Evolutionary conservation across 2,329 filamentous ascomycete genomes (phyloP), one percentile per base, ranked within the genome.

Genomic region (Fusarium sp.): DNA sequence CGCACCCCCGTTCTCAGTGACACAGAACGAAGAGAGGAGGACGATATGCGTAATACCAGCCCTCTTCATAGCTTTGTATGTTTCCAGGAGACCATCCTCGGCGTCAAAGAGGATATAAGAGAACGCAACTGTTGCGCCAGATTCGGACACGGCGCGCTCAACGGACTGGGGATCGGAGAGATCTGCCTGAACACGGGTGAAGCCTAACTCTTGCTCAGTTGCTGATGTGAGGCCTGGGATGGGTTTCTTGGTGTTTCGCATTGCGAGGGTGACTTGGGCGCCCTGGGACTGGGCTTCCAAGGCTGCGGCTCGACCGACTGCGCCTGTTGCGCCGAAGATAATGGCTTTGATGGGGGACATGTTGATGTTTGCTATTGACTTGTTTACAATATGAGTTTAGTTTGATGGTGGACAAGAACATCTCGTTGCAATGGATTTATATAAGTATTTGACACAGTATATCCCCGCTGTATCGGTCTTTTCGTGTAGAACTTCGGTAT

Each of bases 241-340:
- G 0, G 41, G 15, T 3, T 67, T 67, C 4, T 43, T 26, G 22
- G n/a, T 22, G 2, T 67, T 49, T 14, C 63, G 62, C 50, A 67
- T 57, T 10, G 63, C 63, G 14, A 67, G 62, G 1, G 49, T 55
- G 2, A 67, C 63, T 35, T 41, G 10, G 0, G 50, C 56, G 5
- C 62, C 56, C 5, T 51, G 43, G 1, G 40, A 28, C n/a, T 67
- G 63, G 17, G 56, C 62, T 15, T 67, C 56, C 3, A 67, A n/a
- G 5, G 56, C 56, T 1, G 62, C 62, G 1, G 63, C 46, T 3
- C 63, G 56, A 10, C 56, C 63, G 7, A 67, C 62, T 15, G 62
- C 20, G 37, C 63, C 63, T 24, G 63, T 51, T 37, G 63, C 50
- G 20, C 63, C 63, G 14, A 67, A 67, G 17, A 67, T 50, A 41